Conservation (phyloP, 2,329 filamentous ascomycete genomes). For the Penicillium sp. region DNA sequence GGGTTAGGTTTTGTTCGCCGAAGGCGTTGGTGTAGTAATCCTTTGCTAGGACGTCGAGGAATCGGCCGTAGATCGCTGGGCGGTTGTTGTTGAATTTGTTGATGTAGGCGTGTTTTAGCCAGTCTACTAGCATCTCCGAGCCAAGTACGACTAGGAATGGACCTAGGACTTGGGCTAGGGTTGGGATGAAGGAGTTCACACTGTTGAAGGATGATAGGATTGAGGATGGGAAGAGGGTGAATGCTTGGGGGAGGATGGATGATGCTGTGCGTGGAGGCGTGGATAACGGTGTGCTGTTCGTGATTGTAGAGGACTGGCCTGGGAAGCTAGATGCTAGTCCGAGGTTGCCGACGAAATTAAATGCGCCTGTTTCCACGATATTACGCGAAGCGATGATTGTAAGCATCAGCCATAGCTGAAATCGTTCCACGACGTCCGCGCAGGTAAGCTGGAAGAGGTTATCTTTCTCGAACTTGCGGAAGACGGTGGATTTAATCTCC, state of each 20-base stretch:
- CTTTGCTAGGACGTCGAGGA: slow-evolving; percentile 90
- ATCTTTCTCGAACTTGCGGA: slow-evolving; percentile 98
- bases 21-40: slow-evolving; percentile 99
- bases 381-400: slow-evolving; percentile 95
- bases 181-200: slow-evolving; percentile 45
- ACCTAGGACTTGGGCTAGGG: slow-evolving; percentile 75
- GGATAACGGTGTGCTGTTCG: slow-evolving; percentile 54
- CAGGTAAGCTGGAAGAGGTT: slow-evolving; percentile 96
- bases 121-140: slow-evolving; percentile 95
- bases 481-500: slow-evolving; percentile 96
- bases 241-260: slow-evolving; percentile 83
- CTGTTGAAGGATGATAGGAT: slow-evolving; percentile 45
- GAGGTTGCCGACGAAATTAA: slow-evolving; percentile 56
- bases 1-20: slow-evolving; percentile 82
- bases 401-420: slow-evolving; percentile 96
- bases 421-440: slow-evolving; percentile 93
- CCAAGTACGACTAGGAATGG: slow-evolving; percentile 93
- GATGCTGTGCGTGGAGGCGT: slow-evolving; percentile 58
- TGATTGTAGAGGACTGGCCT: slow-evolving; percentile 35
- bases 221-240: slow-evolving; percentile 70
- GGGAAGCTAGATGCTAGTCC: slow-evolving; percentile 33
- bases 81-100: slow-evolving; percentile 98
- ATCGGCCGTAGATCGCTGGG: slow-evolving; percentile 82
- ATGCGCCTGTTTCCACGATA: slow-evolving; percentile 87
- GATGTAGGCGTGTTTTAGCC: slow-evolving; percentile 96